These are phyloP conservation scores for Penicillium sclerotigenum DNA, from an alignment of 2,329 filamentous ascomycete genomes.

Conservation along the genomic window DNA sequence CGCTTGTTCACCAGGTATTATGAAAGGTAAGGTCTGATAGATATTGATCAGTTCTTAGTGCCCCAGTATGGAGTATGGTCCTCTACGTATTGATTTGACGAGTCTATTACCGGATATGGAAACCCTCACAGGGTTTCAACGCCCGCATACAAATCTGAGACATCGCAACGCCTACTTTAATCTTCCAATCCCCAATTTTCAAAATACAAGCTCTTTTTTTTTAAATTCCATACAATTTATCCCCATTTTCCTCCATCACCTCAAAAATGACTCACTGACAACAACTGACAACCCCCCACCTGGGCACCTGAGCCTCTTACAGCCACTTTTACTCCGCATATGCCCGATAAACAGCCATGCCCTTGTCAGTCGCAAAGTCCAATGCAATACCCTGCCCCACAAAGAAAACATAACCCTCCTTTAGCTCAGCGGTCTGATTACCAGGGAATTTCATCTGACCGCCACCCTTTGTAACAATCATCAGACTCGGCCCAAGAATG, in stretches of 20 bases:
- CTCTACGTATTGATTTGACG: background rate
- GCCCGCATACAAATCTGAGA: background rate
- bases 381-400: slow-evolving; percentile 57
- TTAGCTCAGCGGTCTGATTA: slow-evolving; percentile 51
- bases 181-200: slow-evolving; percentile 23
- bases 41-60: background rate
- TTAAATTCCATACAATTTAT: background rate
- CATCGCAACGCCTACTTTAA: background rate
- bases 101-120: background rate
- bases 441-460: slow-evolving; percentile 57
- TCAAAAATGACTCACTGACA: background rate
- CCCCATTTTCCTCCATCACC: no score
- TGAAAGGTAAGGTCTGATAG: background rate
- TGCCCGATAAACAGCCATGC: slow-evolving; percentile 50
- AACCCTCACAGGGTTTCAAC: background rate
- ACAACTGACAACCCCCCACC: background rate
- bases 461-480: slow-evolving; percentile 60
- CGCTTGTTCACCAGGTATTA: background rate
- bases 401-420: slow-evolving; percentile 64
- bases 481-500: slow-evolving; percentile 60
- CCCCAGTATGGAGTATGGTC: background rate
- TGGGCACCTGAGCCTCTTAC: background rate
- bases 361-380: slow-evolving; percentile 44
- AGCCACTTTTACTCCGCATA: slow-evolving; percentile 35
- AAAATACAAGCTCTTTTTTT: background rate